Evolutionary conservation across 306 rosid species (phyloP).

Genomic region (Fragaria ananassa): DNA sequence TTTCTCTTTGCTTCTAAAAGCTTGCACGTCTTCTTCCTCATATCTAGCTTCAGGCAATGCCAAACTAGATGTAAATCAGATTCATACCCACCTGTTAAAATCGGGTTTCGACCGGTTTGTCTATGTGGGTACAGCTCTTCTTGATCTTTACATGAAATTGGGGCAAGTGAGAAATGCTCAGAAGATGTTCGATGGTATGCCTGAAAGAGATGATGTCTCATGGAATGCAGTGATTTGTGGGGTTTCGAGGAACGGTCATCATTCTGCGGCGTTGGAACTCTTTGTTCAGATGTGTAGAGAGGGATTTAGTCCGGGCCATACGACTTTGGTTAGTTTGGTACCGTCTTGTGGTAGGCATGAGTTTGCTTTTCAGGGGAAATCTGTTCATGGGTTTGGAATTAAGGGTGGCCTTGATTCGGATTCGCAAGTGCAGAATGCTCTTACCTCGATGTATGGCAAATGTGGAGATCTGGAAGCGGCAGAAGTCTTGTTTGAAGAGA

Average conservation of each 20-base stretch:
- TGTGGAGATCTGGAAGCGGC: conserved; percentile 56
- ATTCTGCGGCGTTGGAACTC: conserved; percentile 28
- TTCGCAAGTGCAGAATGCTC: conserved; percentile 48
- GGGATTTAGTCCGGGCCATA: conserved; percentile 38
- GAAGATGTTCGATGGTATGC: conserved; percentile 57
- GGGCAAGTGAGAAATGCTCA: conserved; percentile 48
- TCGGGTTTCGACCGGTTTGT: conserved; percentile 41
- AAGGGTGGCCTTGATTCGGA: conserved; percentile 41
- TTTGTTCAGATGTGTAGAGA: conserved; percentile 44
- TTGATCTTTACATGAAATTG: conserved; percentile 49
- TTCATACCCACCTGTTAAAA: conserved; percentile 51
- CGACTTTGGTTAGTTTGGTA: conserved; percentile 44
- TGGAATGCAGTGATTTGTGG: conserved; percentile 87
- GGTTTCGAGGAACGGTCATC: conserved; percentile 38
- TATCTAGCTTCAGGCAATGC: conserved; percentile 12
- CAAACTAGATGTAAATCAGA: conserved; percentile 38
- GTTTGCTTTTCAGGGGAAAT: conserved; percentile 38
- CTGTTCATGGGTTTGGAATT: conserved; percentile 49
- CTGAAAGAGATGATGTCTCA: conserved; percentile 53
- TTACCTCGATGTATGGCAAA: conserved; percentile 73
- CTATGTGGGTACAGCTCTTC: conserved; percentile 57
- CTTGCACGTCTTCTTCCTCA: conserved; percentile 36
- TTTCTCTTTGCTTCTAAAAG: conserved; percentile 59
- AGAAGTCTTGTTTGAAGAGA: conserved; percentile 51
- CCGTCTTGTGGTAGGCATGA: conserved; percentile 45